These are phyloP conservation scores for Symbiodinium natans DNA, from an alignment of 73 alveolate species.

Conservation along the genomic window DNA sequence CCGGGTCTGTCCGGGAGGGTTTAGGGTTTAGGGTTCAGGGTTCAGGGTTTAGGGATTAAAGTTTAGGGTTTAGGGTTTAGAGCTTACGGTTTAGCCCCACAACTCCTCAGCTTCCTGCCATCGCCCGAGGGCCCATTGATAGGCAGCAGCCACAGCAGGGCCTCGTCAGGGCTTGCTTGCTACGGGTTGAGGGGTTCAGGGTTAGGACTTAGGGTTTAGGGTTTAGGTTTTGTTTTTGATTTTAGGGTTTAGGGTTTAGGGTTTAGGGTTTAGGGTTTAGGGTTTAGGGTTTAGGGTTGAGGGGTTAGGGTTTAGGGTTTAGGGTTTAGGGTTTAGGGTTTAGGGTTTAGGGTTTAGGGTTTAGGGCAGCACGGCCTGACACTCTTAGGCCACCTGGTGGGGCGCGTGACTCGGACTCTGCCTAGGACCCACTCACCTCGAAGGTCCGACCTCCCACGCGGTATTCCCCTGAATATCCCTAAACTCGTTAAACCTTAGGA, in stretches of 20 bases:
- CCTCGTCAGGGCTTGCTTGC: background rate
- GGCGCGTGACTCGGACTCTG: too few species aligned
- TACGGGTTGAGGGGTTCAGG: too few species aligned
- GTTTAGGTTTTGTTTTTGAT: too few species aligned
- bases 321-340: background rate
- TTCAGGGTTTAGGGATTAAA: too few species aligned
- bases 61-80: background rate
- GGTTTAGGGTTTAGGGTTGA: too few species aligned
- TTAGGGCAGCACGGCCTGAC: background rate
- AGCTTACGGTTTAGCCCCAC: background rate
- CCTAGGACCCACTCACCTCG: too few species aligned
- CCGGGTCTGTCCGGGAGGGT: too few species aligned
- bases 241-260: background rate
- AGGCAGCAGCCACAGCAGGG: slow-evolving; percentile 3
- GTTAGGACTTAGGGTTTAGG: background rate
- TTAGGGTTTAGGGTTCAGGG: too few species aligned
- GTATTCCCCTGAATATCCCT: too few species aligned
- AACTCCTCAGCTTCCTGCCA: background rate
- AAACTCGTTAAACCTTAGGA: too few species aligned
- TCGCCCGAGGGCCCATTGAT: slow-evolving; percentile 10
- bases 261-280: background rate
- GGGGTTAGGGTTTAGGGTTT: background rate
- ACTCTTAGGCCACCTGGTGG: too few species aligned
- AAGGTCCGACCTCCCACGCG: too few species aligned
- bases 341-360: background rate